These are phyloP conservation scores for Batkoa obscura DNA, from an alignment of 371 early-diverging fungal species.

Conservation along the genomic window DNA sequence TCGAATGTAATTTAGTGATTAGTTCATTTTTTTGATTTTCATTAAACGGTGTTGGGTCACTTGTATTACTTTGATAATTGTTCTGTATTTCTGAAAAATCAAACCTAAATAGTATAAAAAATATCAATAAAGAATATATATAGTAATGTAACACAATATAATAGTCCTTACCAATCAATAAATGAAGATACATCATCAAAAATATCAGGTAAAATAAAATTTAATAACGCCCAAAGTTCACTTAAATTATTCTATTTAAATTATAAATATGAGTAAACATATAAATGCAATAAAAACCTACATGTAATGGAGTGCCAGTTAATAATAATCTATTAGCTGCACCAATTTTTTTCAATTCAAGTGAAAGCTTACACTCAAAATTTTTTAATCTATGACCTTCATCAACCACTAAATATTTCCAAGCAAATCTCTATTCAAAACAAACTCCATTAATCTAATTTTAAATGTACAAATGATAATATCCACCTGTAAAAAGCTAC, in stretches of 20 bases:
- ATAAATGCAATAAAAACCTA: not conserved
- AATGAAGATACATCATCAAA: slow-evolving; percentile 73
- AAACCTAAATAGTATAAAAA: slow-evolving; percentile 20
- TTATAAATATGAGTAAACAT: not conserved
- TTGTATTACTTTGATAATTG: slow-evolving; percentile 28
- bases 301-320: slow-evolving; percentile 87
- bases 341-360: slow-evolving; percentile 59
- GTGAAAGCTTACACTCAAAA: slow-evolving; percentile 70
- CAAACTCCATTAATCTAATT: not conserved
- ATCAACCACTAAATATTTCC: slow-evolving; percentile 86
- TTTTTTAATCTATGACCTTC: slow-evolving; percentile 95
- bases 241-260: slow-evolving; percentile 53
- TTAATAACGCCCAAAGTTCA: slow-evolving; percentile 87
- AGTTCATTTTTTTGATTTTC: slow-evolving; percentile 48
- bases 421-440: slow-evolving; percentile 27
- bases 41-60: slow-evolving; percentile 13
- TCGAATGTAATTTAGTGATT: slow-evolving; percentile 65
- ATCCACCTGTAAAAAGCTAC: slow-evolving; percentile 34
- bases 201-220: slow-evolving; percentile 80
- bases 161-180: slow-evolving; percentile 36
- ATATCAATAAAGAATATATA: not conserved
- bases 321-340: slow-evolving; percentile 73
- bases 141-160: not conserved
- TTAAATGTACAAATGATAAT: not conserved
- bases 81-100: slow-evolving; percentile 56